These are phyloP conservation scores for Zymoseptoria passerinii DNA, from an alignment of 2,329 filamentous ascomycete species.

Conservation along the genomic window DNA sequence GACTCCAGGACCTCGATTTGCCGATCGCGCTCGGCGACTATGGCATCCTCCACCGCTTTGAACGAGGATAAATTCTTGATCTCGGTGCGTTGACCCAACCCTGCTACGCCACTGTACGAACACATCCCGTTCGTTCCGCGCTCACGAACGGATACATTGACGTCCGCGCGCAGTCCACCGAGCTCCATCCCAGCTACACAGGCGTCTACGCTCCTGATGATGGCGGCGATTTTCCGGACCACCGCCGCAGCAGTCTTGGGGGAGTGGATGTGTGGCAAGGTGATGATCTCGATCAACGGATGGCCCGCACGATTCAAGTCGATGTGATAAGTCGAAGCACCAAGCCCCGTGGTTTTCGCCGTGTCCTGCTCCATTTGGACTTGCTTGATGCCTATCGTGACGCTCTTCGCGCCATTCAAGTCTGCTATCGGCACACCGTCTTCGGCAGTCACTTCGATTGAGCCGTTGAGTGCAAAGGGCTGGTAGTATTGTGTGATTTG, in stretches of 20 bases:
- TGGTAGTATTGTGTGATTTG: conserved; percentile 96
- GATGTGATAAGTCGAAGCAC: conserved; percentile 64
- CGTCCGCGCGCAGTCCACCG: conserved; percentile 82
- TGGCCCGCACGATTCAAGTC: conserved; percentile 92
- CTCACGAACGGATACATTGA: conserved; percentile 81
- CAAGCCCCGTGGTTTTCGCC: conserved; percentile 79
- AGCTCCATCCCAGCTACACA: conserved; percentile 89
- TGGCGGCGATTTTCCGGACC: conserved; percentile 77
- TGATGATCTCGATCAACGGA: conserved; percentile 92
- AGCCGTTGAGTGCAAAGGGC: conserved; percentile 60
- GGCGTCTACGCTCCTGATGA: conserved; percentile 71
- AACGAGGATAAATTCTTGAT: conserved; percentile 97
- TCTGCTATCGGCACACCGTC: conserved; percentile 76
- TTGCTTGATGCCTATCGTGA: conserved; percentile 79
- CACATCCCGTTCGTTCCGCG: conserved; percentile 34
- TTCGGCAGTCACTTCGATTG: conserved; percentile 59
- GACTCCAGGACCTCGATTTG: conserved; percentile 73
- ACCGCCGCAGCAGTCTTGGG: conserved; percentile 80
- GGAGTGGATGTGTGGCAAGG: conserved; percentile 76
- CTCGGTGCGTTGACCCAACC: conserved; percentile 80
- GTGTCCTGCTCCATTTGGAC: conserved; percentile 98
- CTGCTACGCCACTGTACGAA: conserved; percentile 49
- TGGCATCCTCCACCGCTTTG: conserved; percentile 90
- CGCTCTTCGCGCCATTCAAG: conserved; percentile 52
- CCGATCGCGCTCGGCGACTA: conserved; percentile 80